Evolutionary conservation across 2,329 filamentous ascomycete species (phyloP), one percentile per base, ranked within the genome.

Genomic region (Tolypocladium tundrense): DNA sequence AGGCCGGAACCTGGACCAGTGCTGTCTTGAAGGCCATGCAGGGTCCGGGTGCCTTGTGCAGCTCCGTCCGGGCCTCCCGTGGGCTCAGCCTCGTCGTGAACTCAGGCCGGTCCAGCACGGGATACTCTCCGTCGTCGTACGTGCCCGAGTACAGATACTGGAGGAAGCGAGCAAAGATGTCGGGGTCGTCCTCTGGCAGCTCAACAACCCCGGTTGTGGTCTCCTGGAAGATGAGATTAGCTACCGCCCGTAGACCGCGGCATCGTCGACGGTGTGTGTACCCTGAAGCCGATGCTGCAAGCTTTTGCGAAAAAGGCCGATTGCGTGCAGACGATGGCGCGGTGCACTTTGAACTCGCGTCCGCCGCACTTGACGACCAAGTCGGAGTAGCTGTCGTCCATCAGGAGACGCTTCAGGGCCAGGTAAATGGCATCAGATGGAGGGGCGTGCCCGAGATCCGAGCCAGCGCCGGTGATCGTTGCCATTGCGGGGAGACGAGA

Each of bases 241-340:
- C 16, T 40, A 37, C 35, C 11, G 35, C 57, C 42, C 24, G 11
- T 2, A 27, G 7, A 31, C 7, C 35, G 1, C 5, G 1, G 13
- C 4, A 19, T 9, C 16, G 9, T 24, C 4, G 48, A 21, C 5
- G 11, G 9, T 33, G 31, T 37, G 11, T 3, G 35, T 53, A 72
- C 73, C 58, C 65, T 65, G 43, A 73, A 70, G 0, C 56, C 58
- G 1, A 54, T 60, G 31, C 60, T 57, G 51, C 70, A 61, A 5
- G 69, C 67, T 13, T 54, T 60, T 11, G 66, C 65, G 55, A 74
- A 75, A 14, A 56, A 56, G 24, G 63, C 35, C 1, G 70, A 75
- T 54, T 72, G 69, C 0, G 67, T 52, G 58, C 72, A 75, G 6
- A 75, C 61, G 19, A 75, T 63, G 33, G 66, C 63, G 0, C 69